These are phyloP conservation scores for Posidonia oceanica DNA, from an alignment of 116 monocot genomes.

Conservation along the genomic window DNA sequence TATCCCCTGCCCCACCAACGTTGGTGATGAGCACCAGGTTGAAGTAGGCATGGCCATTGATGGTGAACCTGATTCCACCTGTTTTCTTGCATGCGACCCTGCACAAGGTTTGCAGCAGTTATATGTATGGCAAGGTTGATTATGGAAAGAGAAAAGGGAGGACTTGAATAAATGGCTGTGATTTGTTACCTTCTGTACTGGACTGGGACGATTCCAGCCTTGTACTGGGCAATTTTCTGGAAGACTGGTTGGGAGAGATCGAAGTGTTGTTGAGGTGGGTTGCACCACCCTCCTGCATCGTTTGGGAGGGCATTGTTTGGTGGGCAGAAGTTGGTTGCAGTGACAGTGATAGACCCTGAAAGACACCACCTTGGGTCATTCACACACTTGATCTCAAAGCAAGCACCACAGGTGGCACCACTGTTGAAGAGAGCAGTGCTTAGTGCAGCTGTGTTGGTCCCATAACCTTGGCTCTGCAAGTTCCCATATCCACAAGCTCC, in stretches of 20 bases:
- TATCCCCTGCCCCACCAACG: constrained; percentile 64
- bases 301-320: constrained; percentile 23
- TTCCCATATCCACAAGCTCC: constrained; percentile 56
- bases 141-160: neutral
- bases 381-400: constrained; percentile 35
- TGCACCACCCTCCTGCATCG: constrained; percentile 56
- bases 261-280: constrained; percentile 49
- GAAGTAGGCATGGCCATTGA: constrained; percentile 79
- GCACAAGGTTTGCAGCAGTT: neutral
- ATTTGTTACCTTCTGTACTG: constrained; percentile 36
- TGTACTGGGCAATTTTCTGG: constrained; percentile 32
- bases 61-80: constrained; percentile 64
- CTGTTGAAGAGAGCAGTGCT: constrained; percentile 65
- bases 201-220: constrained; percentile 40
- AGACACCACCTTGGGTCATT: constrained; percentile 28
- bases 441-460: constrained; percentile 40
- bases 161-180: neutral
- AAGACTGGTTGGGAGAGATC: constrained; percentile 51
- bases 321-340: constrained; percentile 56
- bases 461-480: constrained; percentile 39
- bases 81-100: constrained; percentile 51
- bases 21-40: constrained; percentile 72
- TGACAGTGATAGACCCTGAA: constrained; percentile 28
- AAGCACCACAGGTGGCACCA: constrained; percentile 40
- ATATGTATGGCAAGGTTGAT: neutral